Evolutionary conservation across 1,284 basidiomycete genomes (phyloP).

Genomic region (Ganoderma lucidum): DNA sequence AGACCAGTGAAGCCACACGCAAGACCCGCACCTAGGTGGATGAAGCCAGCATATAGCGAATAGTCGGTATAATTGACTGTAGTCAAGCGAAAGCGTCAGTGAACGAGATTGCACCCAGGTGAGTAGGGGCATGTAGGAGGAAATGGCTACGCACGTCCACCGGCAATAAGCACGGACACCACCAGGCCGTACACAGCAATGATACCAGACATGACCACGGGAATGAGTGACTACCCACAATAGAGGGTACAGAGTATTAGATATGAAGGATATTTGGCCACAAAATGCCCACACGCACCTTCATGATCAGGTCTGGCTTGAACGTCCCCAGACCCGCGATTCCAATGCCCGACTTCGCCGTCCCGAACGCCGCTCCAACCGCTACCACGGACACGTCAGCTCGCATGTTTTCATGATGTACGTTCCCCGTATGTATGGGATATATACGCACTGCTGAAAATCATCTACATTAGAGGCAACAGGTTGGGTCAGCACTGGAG

Average conservation of each 20-base stretch:
- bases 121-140: neutral
- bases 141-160: slow-evolving; percentile 54
- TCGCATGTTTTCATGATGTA: neutral
- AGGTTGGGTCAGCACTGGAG: slow-evolving; percentile 12
- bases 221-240: slow-evolving; percentile 81
- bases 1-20: slow-evolving; percentile 93
- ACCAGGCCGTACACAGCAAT: slow-evolving; percentile 67
- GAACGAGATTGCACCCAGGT: neutral
- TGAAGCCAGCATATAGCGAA: slow-evolving; percentile 87
- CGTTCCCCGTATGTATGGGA: neutral
- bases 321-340: slow-evolving; percentile 96
- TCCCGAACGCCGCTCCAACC: slow-evolving; percentile 96
- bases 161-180: slow-evolving; percentile 75
- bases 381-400: slow-evolving; percentile 52
- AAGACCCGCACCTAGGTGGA: slow-evolving; percentile 94
- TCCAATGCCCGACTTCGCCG: slow-evolving; percentile 97
- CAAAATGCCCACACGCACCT: slow-evolving; percentile 54
- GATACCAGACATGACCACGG: slow-evolving; percentile 79
- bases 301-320: slow-evolving; percentile 98
- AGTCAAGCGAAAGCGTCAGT: neutral
- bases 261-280: neutral
- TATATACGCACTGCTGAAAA: slow-evolving; percentile 78
- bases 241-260: neutral
- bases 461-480: slow-evolving; percentile 62
- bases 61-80: slow-evolving; percentile 74